A percentile compares a stretch with the other conserved stretches of the same genome.
Evolutionary conservation across 441 rosid species (phyloP).

Genomic region (Lepidium campestre): DNA sequence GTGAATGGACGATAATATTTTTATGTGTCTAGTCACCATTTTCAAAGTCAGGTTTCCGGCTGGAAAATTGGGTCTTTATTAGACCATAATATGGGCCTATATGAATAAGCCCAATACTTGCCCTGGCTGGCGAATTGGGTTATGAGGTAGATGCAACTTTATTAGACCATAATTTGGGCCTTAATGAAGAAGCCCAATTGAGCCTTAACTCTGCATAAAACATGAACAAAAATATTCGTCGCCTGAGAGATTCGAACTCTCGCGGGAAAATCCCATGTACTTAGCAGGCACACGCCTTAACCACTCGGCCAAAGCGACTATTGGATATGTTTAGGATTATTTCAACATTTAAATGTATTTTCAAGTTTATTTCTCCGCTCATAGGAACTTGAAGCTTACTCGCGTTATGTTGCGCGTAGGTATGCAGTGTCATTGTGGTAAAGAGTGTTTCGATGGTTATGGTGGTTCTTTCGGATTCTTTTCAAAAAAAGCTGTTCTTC

Average conservation of each 20-base stretch:
- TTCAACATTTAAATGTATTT: no score
- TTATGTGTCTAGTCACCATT: slow-evolving; percentile 43
- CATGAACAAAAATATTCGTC: neutral
- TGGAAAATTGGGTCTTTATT: slow-evolving; percentile 1
- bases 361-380: no score
- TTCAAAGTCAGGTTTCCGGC: slow-evolving; percentile 38
- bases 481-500: neutral
- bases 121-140: neutral
- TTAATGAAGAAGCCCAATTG: no score
- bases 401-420: neutral
- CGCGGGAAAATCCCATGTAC: slow-evolving; percentile 36
- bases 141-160: no score
- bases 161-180: neutral
- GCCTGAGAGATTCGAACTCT: slow-evolving; percentile 8
- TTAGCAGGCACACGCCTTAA: slow-evolving; percentile 99
- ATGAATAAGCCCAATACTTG: neutral
- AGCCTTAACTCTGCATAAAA: no score
- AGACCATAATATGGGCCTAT: neutral
- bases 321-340: fast-evolving
- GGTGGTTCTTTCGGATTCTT: neutral
- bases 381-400: no score
- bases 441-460: neutral
- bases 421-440: neutral
- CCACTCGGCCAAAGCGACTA: slow-evolving; percentile 34
- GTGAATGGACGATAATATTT: slow-evolving; percentile 17